Evolutionary conservation across 192 early-diverging fungal genomes (phyloP).

Genomic region (Coemansia sp.): DNA sequence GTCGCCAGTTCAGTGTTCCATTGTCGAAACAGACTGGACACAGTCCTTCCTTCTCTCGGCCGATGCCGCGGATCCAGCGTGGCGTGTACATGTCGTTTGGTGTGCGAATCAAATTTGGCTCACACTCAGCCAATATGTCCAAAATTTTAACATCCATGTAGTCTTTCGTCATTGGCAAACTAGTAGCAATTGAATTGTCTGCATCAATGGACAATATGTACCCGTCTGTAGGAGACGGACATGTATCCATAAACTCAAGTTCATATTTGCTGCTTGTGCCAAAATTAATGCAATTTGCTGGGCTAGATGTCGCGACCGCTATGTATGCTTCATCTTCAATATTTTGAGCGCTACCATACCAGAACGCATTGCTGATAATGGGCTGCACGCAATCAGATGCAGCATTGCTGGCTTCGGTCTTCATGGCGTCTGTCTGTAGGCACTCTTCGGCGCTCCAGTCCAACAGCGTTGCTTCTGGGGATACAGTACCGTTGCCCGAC

Average conservation of each 20-base stretch:
- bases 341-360: conserved; percentile 3
- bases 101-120: conserved; percentile 36
- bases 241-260: conserved; percentile 7
- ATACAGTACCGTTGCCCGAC: background rate
- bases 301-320: background rate
- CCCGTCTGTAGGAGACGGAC: background rate
- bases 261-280: background rate
- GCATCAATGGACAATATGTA: background rate
- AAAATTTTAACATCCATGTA: background rate
- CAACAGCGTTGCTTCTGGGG: conserved; percentile 7
- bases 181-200: background rate
- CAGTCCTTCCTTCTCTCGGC: conserved; percentile 52
- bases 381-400: background rate
- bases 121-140: conserved; percentile 11
- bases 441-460: background rate
- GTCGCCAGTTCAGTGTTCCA: conserved; percentile 38
- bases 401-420: background rate
- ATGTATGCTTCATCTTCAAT: background rate
- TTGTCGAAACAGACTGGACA: conserved; percentile 44
- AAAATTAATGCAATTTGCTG: background rate
- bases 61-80: conserved; percentile 51
- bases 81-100: conserved; percentile 54
- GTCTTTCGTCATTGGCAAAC: background rate
- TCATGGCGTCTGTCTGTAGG: background rate
- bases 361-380: background rate